phyloP scores from a whole-genome alignment of 2,329 filamentous ascomycete species.

The Aspergillus sp. region DNA sequence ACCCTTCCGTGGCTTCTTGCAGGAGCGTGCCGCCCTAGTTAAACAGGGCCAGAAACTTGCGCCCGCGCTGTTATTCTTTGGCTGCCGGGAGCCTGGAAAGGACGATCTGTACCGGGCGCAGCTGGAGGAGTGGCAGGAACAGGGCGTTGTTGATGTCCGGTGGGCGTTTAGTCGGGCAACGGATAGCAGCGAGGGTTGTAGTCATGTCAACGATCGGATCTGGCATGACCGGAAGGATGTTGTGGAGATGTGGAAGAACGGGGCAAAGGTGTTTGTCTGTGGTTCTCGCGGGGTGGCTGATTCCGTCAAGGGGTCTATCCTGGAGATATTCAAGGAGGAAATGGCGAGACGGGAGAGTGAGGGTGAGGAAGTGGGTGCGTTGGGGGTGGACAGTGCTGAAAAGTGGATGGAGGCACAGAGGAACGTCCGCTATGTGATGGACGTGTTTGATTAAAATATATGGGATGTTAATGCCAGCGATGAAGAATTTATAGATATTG shows the following conservation, averaged over 20 bases:
- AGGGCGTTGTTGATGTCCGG: conserved; percentile 61
- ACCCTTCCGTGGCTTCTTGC: conserved; percentile 63
- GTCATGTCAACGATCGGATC: conserved; percentile 56
- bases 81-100: conserved; percentile 34
- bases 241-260: conserved; percentile 46
- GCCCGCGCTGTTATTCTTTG: conserved; percentile 36
- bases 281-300: conserved; percentile 57
- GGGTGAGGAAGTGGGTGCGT: background rate
- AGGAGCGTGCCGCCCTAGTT: conserved; percentile 55
- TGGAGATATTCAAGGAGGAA: conserved; percentile 28
- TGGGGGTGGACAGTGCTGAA: background rate
- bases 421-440: conserved; percentile 48
- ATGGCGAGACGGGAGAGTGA: background rate
- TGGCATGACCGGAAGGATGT: conserved; percentile 49
- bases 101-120: conserved; percentile 39
- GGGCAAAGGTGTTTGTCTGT: conserved; percentile 64
- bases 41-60: conserved; percentile 27
- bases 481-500: no score
- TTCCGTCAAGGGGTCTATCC: conserved; percentile 46
- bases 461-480: no score
- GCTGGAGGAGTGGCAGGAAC: conserved; percentile 56
- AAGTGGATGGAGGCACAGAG: conserved; percentile 1
- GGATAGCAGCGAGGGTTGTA: conserved; percentile 46
- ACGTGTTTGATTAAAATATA: conserved; percentile 19
- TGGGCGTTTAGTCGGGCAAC: conserved; percentile 59